A percentile compares a stretch with the other conserved stretches of the same genome.
phyloP scores from a whole-genome alignment of 495 filamentous ascomycete genomes.

The Penicillium flavigenum region DNA sequence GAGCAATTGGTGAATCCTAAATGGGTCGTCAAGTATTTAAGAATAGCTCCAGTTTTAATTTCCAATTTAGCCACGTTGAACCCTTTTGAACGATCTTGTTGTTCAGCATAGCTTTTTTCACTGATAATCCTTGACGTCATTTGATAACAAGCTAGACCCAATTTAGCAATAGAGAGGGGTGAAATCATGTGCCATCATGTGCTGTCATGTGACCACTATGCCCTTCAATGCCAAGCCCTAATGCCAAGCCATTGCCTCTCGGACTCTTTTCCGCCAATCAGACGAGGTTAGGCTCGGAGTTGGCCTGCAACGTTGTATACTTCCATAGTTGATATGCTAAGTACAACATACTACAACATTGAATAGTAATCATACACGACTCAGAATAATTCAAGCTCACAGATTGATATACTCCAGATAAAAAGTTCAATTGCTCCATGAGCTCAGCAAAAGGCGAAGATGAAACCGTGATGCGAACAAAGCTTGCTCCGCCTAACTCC shows the following conservation, averaged over 20 bases:
- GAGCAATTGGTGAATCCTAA: background rate
- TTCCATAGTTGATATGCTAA: background rate
- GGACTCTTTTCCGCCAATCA: conserved; percentile 13
- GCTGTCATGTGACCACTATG: background rate
- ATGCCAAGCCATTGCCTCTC: background rate
- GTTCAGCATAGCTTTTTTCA: background rate
- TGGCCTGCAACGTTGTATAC: background rate
- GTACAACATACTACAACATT: background rate
- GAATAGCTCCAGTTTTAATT: background rate
- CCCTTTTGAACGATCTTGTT: background rate
- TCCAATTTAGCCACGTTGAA: background rate
- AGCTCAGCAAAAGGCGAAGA: conserved; percentile 4
- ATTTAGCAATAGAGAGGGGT: conserved; percentile 6
- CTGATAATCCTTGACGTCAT: conserved; percentile 11
- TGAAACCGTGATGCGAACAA: background rate
- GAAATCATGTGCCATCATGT: background rate
- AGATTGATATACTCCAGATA: background rate
- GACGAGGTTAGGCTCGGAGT: background rate
- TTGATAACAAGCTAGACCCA: conserved; percentile 8
- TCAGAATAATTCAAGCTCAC: background rate
- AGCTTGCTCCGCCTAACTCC: background rate
- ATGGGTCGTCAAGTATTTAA: background rate
- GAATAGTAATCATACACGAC: background rate
- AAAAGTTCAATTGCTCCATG: conserved; percentile 7
- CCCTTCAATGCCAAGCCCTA: conserved; percentile 4